Evolutionary conservation across 441 rosid genomes (phyloP).

Genomic region (Euphorbia celastroides): DNA sequence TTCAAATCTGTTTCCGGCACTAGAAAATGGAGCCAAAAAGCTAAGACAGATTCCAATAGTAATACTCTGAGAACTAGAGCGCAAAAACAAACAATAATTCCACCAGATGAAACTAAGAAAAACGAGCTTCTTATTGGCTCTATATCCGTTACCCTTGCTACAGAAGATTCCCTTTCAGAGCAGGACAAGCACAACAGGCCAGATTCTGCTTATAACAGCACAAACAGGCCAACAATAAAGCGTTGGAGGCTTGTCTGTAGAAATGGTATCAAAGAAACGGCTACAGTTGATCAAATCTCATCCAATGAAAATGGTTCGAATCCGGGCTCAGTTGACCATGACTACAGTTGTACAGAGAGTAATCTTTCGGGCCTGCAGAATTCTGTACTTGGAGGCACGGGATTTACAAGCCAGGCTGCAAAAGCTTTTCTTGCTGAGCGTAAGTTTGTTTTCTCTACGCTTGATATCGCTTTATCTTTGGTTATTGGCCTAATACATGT

Average conservation of each 20-base stretch:
- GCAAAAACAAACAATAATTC: constrained; percentile 41
- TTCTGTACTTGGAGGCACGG: constrained; percentile 22
- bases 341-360: constrained; percentile 14
- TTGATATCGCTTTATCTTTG: too few species aligned
- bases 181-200: constrained; percentile 33
- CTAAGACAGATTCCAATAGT: constrained; percentile 37
- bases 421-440: constrained; percentile 74
- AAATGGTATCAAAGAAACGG: constrained; percentile 39
- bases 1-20: constrained; percentile 32
- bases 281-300: constrained; percentile 21
- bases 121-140: constrained; percentile 78
- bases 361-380: constrained; percentile 15
- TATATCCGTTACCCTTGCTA: constrained; percentile 54
- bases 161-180: constrained; percentile 26
- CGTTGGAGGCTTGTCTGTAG: constrained; percentile 73
- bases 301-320: constrained; percentile 29
- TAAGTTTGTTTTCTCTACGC: constrained; percentile 27
- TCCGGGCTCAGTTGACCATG: constrained; percentile 8
- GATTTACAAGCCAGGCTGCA: constrained; percentile 51
- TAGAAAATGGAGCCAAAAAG: constrained; percentile 77
- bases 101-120: constrained; percentile 39
- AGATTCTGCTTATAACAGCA: constrained; percentile 24
- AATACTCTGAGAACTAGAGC: constrained; percentile 29
- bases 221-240: constrained; percentile 42
- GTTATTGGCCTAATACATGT: too few species aligned